Evolutionary conservation across 805 yeast species (phyloP).

Genomic region (Alloascoidea hylecoeti): DNA sequence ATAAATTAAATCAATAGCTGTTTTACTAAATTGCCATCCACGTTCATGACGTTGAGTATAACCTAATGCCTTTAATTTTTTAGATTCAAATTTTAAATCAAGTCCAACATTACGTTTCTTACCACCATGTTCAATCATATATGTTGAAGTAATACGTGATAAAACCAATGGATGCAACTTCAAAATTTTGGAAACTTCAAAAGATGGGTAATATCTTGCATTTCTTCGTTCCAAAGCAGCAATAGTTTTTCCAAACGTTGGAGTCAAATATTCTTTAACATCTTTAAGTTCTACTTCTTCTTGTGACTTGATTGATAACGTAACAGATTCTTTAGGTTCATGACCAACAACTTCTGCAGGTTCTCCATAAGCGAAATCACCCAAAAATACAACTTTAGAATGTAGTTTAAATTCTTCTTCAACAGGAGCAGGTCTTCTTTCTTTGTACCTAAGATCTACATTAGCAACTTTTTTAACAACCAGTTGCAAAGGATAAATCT

Average conservation of each 20-base stretch:
- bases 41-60: conserved; percentile 51
- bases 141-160: conserved; percentile 67
- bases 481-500: conserved; percentile 62
- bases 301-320: conserved; percentile 14
- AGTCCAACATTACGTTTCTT: conserved; percentile 62
- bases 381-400: conserved; percentile 62
- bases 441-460: conserved; percentile 60
- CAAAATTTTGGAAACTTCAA: conserved; percentile 44
- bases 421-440: conserved; percentile 63
- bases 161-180: conserved; percentile 49
- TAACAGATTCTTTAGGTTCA: conserved; percentile 16
- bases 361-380: conserved; percentile 79
- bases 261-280: conserved; percentile 34
- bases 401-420: conserved; percentile 71
- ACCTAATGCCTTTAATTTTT: conserved; percentile 76
- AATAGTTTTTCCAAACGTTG: conserved; percentile 47
- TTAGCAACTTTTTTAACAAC: conserved; percentile 63
- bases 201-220: conserved; percentile 48
- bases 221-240: conserved; percentile 37
- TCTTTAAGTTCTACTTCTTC: too few species aligned
- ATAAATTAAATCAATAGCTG: conserved; percentile 52
- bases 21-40: conserved; percentile 75
- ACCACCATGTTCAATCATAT: conserved; percentile 38
- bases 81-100: conserved; percentile 69
- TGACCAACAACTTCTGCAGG: conserved; percentile 34